phyloP scores from a whole-genome alignment of 2,329 filamentous ascomycete species.

The Graphium sp. region DNA sequence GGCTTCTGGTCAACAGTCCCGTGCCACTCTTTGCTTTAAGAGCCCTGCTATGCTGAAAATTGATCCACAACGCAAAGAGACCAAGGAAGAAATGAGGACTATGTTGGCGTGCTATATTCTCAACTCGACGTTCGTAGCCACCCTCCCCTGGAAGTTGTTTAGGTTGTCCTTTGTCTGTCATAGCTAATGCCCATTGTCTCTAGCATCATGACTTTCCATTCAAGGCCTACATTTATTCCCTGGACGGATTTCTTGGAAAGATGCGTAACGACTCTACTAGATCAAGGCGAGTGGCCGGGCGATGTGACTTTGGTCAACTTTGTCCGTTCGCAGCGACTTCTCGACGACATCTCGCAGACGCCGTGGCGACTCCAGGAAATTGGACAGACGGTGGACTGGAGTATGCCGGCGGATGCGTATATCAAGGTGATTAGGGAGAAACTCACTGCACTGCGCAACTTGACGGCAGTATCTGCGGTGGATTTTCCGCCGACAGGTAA shows the following conservation, averaged over 20 bases:
- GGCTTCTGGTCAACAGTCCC: background rate
- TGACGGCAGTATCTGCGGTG: no score
- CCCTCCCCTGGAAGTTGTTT: no score
- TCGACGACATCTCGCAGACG: slow-evolving; percentile 1
- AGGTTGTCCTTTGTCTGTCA: slow-evolving; percentile 5
- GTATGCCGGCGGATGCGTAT: slow-evolving; percentile 5
- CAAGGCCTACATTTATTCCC: slow-evolving; percentile 29
- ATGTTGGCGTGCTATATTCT: slow-evolving; percentile 27
- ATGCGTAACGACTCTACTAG: slow-evolving; percentile 26
- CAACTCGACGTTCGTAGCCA: slow-evolving; percentile 17
- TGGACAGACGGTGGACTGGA: slow-evolving; percentile 10
- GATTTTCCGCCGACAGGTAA: no score
- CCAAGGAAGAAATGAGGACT: slow-evolving; percentile 30
- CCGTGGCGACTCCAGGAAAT: slow-evolving; percentile 1
- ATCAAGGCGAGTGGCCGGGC: slow-evolving; percentile 24
- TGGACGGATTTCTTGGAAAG: slow-evolving; percentile 46
- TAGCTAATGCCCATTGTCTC: slow-evolving; percentile 7
- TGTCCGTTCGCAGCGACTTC: slow-evolving; percentile 10
- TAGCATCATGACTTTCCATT: slow-evolving; percentile 20
- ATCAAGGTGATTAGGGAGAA: slow-evolving; percentile 1
- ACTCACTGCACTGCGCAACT: no score
- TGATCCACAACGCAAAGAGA: slow-evolving; percentile 13
- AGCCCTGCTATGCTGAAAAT: background rate
- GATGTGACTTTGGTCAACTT: slow-evolving; percentile 29
- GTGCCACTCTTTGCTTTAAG: slow-evolving; percentile 14